A percentile compares a stretch with the other conserved stretches of the same genome.
These are phyloP conservation scores for Massarina eburnea DNA, from an alignment of 2,329 filamentous ascomycete species.

Conservation along the genomic window DNA sequence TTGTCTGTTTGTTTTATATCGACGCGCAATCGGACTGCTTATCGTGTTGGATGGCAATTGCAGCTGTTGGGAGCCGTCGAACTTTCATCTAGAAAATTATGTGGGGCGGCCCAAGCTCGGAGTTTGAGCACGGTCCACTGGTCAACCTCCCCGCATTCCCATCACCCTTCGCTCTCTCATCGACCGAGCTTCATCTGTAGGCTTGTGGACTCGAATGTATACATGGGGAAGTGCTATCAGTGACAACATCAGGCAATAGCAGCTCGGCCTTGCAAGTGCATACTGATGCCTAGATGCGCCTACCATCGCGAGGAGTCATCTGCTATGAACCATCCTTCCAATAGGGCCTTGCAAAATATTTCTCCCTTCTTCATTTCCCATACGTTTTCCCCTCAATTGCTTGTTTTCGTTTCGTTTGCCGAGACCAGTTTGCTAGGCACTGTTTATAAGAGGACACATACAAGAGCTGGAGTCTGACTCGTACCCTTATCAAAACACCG, in stretches of 20 bases:
- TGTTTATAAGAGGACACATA: background rate
- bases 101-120: background rate
- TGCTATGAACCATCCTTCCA: no score
- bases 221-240: no score
- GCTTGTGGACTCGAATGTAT: no score
- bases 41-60: background rate
- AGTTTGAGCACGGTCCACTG: background rate
- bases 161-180: no score
- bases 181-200: no score
- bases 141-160: background rate
- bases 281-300: no score
- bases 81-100: constrained; percentile 4
- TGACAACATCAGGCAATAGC: no score
- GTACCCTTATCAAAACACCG: background rate
- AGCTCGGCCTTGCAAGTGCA: no score
- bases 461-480: no score
- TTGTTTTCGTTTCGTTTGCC: background rate
- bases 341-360: no score
- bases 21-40: background rate
- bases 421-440: background rate
- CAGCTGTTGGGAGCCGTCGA: constrained; percentile 10
- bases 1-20: constrained; percentile 6
- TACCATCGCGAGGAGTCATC: background rate
- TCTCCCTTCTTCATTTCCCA: background rate
- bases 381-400: background rate